Evolutionary conservation across 1,139 yeast species (phyloP).

Genomic region (Entelexis paramagnoliae): DNA sequence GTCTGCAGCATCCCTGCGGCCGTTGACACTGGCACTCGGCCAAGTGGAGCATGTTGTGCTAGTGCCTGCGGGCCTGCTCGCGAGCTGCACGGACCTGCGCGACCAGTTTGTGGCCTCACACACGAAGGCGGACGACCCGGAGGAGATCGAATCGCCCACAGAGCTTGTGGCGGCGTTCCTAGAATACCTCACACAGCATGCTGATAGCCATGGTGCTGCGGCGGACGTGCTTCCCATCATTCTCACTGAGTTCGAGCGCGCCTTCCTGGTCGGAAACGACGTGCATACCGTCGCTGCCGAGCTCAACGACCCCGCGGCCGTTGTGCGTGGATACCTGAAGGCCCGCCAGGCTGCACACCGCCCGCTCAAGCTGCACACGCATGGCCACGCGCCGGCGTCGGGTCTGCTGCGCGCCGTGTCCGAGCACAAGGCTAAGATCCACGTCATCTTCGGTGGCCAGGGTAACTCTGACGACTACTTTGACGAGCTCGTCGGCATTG

Average conservation of each 20-base stretch:
- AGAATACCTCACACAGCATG: conserved; percentile 61
- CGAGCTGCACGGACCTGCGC: conserved; percentile 75
- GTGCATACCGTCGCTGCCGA: conserved; percentile 82
- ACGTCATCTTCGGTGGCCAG: conserved; percentile 96
- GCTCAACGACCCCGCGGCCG: conserved; percentile 38
- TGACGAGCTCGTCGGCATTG: conserved; percentile 84
- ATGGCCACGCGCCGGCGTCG: conserved; percentile 29
- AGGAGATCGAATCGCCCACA: conserved; percentile 43
- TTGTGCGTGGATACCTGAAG: conserved; percentile 60
- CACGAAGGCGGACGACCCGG: conserved; percentile 11
- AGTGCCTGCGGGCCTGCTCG: conserved; percentile 72
- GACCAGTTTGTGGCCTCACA: conserved; percentile 72
- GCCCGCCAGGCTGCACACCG: conserved; percentile 44
- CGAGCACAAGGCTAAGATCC: conserved; percentile 47
- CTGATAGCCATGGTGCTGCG: conserved; percentile 41
- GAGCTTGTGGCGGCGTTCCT: conserved; percentile 79
- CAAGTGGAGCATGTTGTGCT: conserved; percentile 76
- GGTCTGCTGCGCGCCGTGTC: conserved; percentile 56
- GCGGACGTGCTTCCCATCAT: conserved; percentile 62
- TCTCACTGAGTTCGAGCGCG: conserved; percentile 70
- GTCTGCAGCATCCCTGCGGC: conserved; percentile 48
- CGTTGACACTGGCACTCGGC: conserved; percentile 76
- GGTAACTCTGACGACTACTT: conserved; percentile 97
- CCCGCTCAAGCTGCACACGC: conserved; percentile 41
- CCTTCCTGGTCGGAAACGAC: conserved; percentile 65